phyloP scores from a whole-genome alignment of 2,329 filamentous ascomycete genomes.

The Parascedosporium putredinis region DNA sequence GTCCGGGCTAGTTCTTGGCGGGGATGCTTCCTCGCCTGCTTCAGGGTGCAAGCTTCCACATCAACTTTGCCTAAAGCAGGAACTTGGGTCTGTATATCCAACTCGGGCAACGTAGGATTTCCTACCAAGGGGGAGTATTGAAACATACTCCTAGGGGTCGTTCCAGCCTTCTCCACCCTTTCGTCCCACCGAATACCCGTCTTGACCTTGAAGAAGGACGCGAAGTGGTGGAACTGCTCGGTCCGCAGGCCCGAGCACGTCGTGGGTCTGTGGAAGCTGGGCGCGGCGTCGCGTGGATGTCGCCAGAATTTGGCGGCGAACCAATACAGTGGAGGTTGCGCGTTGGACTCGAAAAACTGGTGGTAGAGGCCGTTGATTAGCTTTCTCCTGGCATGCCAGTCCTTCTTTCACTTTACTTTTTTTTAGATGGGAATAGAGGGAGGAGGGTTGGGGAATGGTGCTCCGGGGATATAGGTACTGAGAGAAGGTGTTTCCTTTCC shows the following conservation, averaged over 20 bases:
- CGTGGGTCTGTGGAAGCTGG: constrained; percentile 28
- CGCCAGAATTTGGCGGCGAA: constrained; percentile 43
- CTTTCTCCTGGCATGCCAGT: no score
- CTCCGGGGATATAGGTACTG: no score
- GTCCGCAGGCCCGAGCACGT: constrained; percentile 26
- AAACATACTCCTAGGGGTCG: constrained; percentile 23
- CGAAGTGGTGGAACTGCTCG: constrained; percentile 39
- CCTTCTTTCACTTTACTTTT: no score
- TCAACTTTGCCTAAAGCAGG: no score
- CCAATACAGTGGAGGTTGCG: constrained; percentile 49
- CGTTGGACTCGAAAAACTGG: constrained; percentile 60
- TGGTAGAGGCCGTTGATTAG: no score
- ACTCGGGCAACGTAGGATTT: constrained; percentile 14
- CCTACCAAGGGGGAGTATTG: constrained; percentile 39
- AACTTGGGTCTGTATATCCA: no score
- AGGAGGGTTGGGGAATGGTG: no score
- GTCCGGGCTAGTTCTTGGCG: no score
- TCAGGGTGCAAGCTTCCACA: no score
- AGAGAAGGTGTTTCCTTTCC: neutral
- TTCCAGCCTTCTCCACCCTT: constrained; percentile 27
- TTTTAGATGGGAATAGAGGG: no score
- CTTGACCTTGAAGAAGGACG: constrained; percentile 44
- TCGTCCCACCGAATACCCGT: constrained; percentile 52
- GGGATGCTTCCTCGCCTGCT: neutral
- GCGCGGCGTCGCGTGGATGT: constrained; percentile 24